These are phyloP conservation scores for Chenopodium formosanum DNA, from an alignment of 148 eudicot genomes.

Conservation along the genomic window DNA sequence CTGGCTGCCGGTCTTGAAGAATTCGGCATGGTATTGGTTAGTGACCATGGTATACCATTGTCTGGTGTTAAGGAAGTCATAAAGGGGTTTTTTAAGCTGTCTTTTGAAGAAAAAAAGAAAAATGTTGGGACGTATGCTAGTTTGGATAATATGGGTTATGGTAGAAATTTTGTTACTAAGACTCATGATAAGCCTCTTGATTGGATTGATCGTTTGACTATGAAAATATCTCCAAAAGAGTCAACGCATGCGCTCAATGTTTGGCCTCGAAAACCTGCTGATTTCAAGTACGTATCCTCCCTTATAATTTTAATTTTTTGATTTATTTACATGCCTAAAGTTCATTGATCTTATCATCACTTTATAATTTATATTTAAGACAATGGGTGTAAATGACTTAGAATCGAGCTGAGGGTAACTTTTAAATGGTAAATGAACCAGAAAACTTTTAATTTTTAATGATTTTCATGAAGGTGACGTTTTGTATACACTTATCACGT, in stretches of 20 bases:
- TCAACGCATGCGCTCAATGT: slow-evolving; percentile 24
- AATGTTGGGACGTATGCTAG: slow-evolving; percentile 29
- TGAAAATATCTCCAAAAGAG: slow-evolving; percentile 25
- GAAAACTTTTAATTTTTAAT: no score
- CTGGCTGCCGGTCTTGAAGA: slow-evolving; percentile 13
- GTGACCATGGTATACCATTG: slow-evolving; percentile 30
- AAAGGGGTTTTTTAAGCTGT: slow-evolving; percentile 25
- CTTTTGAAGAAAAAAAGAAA: slow-evolving; percentile 27
- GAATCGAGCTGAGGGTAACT: no score
- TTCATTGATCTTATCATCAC: no score
- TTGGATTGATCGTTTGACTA: slow-evolving; percentile 32
- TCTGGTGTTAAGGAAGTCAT: slow-evolving; percentile 20
- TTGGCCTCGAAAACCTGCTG: slow-evolving; percentile 28
- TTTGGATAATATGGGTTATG: slow-evolving; percentile 35
- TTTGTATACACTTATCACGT: no score
- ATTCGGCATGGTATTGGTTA: slow-evolving; percentile 32
- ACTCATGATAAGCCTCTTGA: slow-evolving; percentile 16
- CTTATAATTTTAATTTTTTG: not conserved
- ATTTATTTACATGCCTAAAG: no score
- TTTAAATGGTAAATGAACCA: no score
- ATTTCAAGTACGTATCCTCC: slow-evolving; percentile 22
- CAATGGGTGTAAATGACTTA: no score
- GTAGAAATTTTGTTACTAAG: slow-evolving; percentile 25
- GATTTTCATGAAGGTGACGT: no score
- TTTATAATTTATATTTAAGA: no score